Conservation (phyloP, 306 rosid genomes). For the Cicer judaicum region DNA sequence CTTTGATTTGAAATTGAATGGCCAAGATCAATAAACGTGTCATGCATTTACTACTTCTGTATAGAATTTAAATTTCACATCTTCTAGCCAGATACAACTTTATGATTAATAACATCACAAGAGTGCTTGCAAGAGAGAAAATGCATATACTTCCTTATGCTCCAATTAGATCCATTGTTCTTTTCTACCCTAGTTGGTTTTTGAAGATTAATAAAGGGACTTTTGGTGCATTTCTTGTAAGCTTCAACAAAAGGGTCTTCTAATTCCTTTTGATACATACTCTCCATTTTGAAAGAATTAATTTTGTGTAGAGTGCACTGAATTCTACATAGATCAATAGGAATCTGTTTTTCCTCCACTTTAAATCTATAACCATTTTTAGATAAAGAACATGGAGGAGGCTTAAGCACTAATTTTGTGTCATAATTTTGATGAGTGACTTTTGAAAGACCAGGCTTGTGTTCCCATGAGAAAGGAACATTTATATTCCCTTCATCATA, state of each 20-base stretch:
- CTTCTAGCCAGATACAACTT: background rate
- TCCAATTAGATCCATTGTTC: constrained; percentile 35
- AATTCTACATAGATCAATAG: constrained; percentile 7
- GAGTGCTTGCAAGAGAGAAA: constrained; percentile 48
- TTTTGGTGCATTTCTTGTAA: constrained; percentile 55
- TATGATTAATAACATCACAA: constrained; percentile 30
- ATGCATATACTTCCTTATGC: constrained; percentile 38
- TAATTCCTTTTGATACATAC: constrained; percentile 29
- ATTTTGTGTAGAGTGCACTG: constrained; percentile 24
- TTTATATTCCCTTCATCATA: constrained; percentile 16
- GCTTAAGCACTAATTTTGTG: constrained; percentile 40
- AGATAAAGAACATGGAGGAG: constrained; percentile 51
- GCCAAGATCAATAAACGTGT: background rate
- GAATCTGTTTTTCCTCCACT: background rate
- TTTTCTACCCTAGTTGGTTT: background rate
- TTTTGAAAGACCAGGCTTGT: constrained; percentile 61
- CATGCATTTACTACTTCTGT: background rate
- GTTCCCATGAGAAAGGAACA: constrained; percentile 72
- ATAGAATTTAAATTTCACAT: background rate
- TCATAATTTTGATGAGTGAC: background rate
- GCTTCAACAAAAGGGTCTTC: constrained; percentile 67
- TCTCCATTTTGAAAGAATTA: constrained; percentile 35
- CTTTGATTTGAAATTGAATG: background rate
- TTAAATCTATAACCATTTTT: background rate
- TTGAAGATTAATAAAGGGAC: constrained; percentile 36